Percentiles rank a stretch among this genome's conserved stretches.
Conservation (phyloP, 1,284 basidiomycete genomes). For the Athelia psychrophila region DNA sequence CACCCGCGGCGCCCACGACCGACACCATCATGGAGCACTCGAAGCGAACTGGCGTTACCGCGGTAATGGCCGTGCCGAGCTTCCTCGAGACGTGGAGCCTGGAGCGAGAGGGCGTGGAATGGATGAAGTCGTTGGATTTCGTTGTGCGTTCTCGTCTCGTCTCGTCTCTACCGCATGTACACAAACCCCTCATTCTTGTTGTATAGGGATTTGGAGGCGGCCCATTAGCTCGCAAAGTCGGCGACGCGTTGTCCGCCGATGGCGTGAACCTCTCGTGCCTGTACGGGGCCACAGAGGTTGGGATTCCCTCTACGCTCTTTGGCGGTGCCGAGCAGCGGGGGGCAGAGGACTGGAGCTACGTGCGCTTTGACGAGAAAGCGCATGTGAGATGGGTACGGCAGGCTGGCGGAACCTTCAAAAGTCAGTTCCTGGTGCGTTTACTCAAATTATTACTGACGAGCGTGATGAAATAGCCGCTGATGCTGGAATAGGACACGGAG, state of each 20-base stretch:
- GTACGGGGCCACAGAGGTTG: slow-evolving; percentile 33
- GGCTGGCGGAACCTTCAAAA: slow-evolving; percentile 37
- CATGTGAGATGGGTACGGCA: slow-evolving; percentile 33
- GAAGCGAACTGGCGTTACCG: slow-evolving; percentile 21
- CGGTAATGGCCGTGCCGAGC: slow-evolving; percentile 31
- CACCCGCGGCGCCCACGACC: slow-evolving; percentile 24
- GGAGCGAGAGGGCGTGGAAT: slow-evolving; percentile 20
- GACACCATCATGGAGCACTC: slow-evolving; percentile 30
- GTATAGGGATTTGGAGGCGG: slow-evolving; percentile 25
- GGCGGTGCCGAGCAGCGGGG: neutral
- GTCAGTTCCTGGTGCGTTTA: slow-evolving; percentile 32
- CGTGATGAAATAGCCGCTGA: no score
- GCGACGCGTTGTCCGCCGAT: slow-evolving; percentile 21
- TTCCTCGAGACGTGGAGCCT: slow-evolving; percentile 33
- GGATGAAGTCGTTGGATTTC: slow-evolving; percentile 25
- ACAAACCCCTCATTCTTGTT: no score
- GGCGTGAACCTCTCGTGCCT: slow-evolving; percentile 24
- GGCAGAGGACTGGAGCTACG: slow-evolving; percentile 23
- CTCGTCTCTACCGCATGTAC: no score
- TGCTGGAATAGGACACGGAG: neutral
- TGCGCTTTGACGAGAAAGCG: slow-evolving; percentile 21
- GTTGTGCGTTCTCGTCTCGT: no score
- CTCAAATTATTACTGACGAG: neutral
- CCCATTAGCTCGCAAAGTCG: slow-evolving; percentile 21
- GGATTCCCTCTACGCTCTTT: slow-evolving; percentile 10